phyloP scores from a whole-genome alignment of 1,284 basidiomycete species.

The Trametes sp. region DNA sequence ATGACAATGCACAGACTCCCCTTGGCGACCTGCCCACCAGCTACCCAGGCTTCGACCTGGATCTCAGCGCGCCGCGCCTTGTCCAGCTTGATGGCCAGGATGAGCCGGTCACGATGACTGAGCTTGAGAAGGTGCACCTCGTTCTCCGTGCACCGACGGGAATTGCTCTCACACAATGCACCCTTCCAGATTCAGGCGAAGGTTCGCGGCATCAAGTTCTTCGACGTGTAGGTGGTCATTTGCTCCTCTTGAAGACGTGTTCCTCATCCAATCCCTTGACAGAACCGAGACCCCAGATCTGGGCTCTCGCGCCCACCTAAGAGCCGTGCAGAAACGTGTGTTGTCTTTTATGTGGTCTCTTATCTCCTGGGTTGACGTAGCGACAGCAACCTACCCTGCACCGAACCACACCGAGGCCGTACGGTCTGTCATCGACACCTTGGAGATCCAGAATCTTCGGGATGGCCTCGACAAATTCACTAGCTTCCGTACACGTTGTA shows the following conservation, averaged over 20 bases:
- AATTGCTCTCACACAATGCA: constrained; percentile 25
- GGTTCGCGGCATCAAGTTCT: constrained; percentile 79
- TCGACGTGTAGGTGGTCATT: constrained; percentile 76
- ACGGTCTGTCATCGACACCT: constrained; percentile 64
- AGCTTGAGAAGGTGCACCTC: constrained; percentile 75
- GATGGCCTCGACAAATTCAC: constrained; percentile 79
- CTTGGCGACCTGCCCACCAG: constrained; percentile 29
- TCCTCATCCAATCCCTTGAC: constrained; percentile 32
- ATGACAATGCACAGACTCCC: constrained; percentile 32
- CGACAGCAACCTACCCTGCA: constrained; percentile 58
- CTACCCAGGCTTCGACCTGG: constrained; percentile 58
- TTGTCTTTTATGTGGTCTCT: constrained; percentile 12
- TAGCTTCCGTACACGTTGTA: constrained; percentile 76
- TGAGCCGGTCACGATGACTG: constrained; percentile 79
- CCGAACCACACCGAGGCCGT: constrained; percentile 68
- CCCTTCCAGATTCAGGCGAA: constrained; percentile 74
- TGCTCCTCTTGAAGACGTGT: constrained; percentile 17
- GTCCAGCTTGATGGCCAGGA: constrained; percentile 73
- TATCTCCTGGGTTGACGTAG: constrained; percentile 18
- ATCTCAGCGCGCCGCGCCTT: constrained; percentile 75
- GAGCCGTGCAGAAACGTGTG: constrained; percentile 50
- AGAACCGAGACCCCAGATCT: constrained; percentile 81
- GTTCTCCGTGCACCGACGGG: constrained; percentile 14
- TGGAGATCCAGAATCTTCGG: constrained; percentile 73
- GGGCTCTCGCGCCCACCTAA: constrained; percentile 53